Evolutionary conservation across 1,284 basidiomycete genomes (phyloP).

Genomic region (Pascua sp.): DNA sequence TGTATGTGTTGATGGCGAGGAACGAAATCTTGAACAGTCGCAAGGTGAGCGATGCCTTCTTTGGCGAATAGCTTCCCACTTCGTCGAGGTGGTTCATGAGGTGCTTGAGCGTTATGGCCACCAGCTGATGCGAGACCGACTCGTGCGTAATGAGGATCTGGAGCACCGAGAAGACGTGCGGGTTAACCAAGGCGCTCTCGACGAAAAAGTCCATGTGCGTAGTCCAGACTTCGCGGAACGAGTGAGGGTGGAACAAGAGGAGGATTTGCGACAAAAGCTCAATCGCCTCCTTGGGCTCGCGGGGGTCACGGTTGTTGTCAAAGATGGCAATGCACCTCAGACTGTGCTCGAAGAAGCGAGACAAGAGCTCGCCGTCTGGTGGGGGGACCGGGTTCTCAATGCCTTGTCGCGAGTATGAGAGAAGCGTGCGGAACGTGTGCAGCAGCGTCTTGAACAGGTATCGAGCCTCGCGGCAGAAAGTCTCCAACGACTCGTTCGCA

Average conservation of each 20-base stretch:
- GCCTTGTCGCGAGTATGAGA: slow-evolving; percentile 73
- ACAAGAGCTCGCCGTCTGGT: slow-evolving; percentile 76
- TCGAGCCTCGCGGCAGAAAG: slow-evolving; percentile 70
- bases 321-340: slow-evolving; percentile 82
- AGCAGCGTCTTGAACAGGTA: slow-evolving; percentile 83
- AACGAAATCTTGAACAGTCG: slow-evolving; percentile 97
- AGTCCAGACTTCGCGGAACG: slow-evolving; percentile 93
- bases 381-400: slow-evolving; percentile 64
- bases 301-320: slow-evolving; percentile 65
- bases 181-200: slow-evolving; percentile 69
- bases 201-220: slow-evolving; percentile 86
- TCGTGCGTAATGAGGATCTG: slow-evolving; percentile 84
- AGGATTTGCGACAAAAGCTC: slow-evolving; percentile 80
- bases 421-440: slow-evolving; percentile 81
- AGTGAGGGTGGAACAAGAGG: slow-evolving; percentile 77
- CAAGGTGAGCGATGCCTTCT: slow-evolving; percentile 71
- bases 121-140: slow-evolving; percentile 78
- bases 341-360: slow-evolving; percentile 80
- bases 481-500: slow-evolving; percentile 72
- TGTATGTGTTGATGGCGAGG: slow-evolving; percentile 76
- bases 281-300: slow-evolving; percentile 80
- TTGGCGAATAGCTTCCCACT: slow-evolving; percentile 80
- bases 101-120: slow-evolving; percentile 86
- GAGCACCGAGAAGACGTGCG: slow-evolving; percentile 77
- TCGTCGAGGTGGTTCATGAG: slow-evolving; percentile 77